Evolutionary conservation across 2,329 filamentous ascomycete genomes (phyloP), one percentile per base, ranked within the genome.

Genomic region (Magnaporthiopsis rhizophila): DNA sequence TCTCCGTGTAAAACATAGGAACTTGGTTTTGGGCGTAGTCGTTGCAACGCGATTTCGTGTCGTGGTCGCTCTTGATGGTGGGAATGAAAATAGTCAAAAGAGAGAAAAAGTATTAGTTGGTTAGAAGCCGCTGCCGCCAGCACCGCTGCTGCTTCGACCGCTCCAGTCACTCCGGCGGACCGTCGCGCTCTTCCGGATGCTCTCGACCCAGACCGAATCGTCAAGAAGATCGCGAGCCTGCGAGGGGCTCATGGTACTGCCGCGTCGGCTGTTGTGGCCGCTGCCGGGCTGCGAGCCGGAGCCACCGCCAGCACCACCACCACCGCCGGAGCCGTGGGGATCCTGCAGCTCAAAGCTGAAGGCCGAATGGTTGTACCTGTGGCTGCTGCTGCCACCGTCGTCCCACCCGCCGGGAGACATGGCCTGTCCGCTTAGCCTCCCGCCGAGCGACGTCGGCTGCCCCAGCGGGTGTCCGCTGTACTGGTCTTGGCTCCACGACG

Each of bases 161-260:
- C 65, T 69, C 70, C 67, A 69, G 53, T 67, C 67, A 7, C 68
- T 69, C 68, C 77, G 79, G 62, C 79, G 78, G 63, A 83, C 83
- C 63, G 92, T 97, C 69, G 95, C 92, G 77, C 92, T 96, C 67
- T 92, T 84, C 68, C 92, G 83, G 68, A 97, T 92, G 79, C 91
- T 96, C 77, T 96, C 91, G 62, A 94, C 91, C 94, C 94, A 98
- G 21, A 90, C 89, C 24, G 91, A 95, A 71, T 94, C 90, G 71
- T 95, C 91, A 64, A 98, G 83, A 72, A 95, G 90, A 69, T 92
- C 87, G 74, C 93, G 86, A 69, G 96, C 90, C 71, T 92, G 89
- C 61, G 88, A 85, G 62, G 89, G 87, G 71, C 86, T 91, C 65
- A 93, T 88, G 6, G 83, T 81, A 74, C 89, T 92, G 64, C 84